Evolutionary conservation across 139 green algal genomes (phyloP).

Genomic region (Chlamydomonas sp.): DNA sequence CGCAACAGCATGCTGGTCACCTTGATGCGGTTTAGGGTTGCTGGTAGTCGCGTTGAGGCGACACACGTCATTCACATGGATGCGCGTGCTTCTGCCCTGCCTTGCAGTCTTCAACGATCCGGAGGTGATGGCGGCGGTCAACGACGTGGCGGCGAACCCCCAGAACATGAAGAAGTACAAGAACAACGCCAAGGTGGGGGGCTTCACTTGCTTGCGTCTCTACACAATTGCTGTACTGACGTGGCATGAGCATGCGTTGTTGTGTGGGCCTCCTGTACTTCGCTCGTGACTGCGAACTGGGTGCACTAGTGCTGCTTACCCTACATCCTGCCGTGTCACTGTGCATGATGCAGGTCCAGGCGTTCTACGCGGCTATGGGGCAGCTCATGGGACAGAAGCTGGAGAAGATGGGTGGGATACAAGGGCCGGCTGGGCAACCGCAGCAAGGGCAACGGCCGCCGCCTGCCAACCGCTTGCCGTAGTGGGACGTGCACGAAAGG

Average conservation of each 20-base stretch:
- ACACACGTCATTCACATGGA: background rate
- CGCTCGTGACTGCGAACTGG: background rate
- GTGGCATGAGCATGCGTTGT: too few relatives aligned
- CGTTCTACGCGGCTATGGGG: conserved; percentile 48
- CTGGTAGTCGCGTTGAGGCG: too few relatives aligned
- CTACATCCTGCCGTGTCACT: background rate
- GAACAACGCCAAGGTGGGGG: conserved; percentile 61
- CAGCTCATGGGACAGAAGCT: conserved; percentile 48
- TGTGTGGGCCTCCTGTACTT: background rate
- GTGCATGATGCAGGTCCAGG: conserved; percentile 26
- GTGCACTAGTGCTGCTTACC: background rate
- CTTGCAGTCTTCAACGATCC: conserved; percentile 53
- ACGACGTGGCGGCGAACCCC: conserved; percentile 66
- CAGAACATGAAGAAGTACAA: conserved; percentile 65
- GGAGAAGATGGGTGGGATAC: background rate
- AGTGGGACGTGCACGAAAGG: too few relatives aligned
- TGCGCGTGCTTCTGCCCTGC: background rate
- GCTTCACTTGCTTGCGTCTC: background rate
- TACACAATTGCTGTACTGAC: background rate
- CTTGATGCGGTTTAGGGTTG: too few relatives aligned
- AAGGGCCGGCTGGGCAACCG: background rate
- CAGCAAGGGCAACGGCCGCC: background rate
- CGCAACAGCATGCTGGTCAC: too few relatives aligned
- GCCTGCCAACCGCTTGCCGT: too few relatives aligned
- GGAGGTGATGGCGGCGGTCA: conserved; percentile 57